A percentile compares a stretch with the other conserved stretches of the same genome.
Evolutionary conservation across 192 early-diverging fungal species (phyloP).

Genomic region (Gonapodya prolifera): DNA sequence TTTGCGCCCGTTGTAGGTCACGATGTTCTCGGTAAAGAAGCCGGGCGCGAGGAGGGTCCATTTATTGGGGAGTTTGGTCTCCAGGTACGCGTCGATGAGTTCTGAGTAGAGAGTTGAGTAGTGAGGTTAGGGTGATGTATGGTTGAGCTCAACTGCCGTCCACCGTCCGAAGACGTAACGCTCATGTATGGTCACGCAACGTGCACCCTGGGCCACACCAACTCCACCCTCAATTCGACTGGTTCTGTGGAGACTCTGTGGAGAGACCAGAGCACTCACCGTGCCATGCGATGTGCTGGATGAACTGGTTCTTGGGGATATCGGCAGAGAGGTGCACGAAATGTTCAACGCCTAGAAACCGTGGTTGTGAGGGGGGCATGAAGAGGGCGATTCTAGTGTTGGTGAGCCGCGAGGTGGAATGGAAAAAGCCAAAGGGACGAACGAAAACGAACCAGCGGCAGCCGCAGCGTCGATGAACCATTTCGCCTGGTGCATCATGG

Average conservation of each 20-base stretch:
- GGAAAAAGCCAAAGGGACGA: not conserved
- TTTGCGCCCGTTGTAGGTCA: slow-evolving; percentile 1
- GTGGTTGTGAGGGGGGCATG: not conserved
- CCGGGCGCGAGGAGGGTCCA: slow-evolving; percentile 4
- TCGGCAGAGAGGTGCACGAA: slow-evolving; percentile 6
- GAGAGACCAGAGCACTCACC: not conserved
- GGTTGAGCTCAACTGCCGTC: too few relatives aligned
- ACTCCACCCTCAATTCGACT: too few relatives aligned
- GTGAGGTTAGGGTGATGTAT: too few relatives aligned
- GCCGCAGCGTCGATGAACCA: slow-evolving; percentile 6
- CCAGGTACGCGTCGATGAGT: not conserved
- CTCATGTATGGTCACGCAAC: too few relatives aligned
- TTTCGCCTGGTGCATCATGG: slow-evolving; percentile 2
- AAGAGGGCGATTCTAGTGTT: too few relatives aligned
- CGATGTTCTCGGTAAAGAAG: slow-evolving; percentile 4
- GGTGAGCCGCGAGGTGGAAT: not conserved
- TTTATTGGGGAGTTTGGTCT: not conserved
- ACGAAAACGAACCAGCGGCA: not conserved
- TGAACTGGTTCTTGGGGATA: not conserved
- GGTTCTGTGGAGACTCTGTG: not conserved
- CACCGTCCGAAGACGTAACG: too few relatives aligned
- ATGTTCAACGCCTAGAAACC: not conserved
- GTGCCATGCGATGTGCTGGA: slow-evolving; percentile 4
- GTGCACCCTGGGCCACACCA: too few relatives aligned
- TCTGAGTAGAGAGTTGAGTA: too few relatives aligned